Evolutionary conservation across 2,329 filamentous ascomycete genomes (phyloP).

Genomic region (Aspergillus costaricaensis): DNA sequence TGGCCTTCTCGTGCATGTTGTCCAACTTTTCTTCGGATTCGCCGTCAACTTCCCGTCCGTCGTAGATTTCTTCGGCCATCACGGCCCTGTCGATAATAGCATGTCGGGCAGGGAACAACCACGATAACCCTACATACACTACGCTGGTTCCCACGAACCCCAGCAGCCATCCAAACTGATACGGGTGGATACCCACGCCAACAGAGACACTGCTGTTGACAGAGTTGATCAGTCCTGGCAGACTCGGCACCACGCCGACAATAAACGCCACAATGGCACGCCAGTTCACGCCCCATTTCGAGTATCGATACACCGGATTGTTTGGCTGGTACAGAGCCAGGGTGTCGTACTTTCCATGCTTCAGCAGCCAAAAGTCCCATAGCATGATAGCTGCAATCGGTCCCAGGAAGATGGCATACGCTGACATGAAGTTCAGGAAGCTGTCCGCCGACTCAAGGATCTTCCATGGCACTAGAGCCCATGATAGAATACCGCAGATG

Average conservation of each 20-base stretch:
- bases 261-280: constrained; percentile 60
- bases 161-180: constrained; percentile 67
- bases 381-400: constrained; percentile 64
- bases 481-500: constrained; percentile 57
- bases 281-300: constrained; percentile 58
- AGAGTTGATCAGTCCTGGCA: constrained; percentile 56
- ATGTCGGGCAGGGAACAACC: constrained; percentile 52
- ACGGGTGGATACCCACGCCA: constrained; percentile 57
- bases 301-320: constrained; percentile 55
- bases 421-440: constrained; percentile 67
- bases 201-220: constrained; percentile 42
- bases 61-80: constrained; percentile 42
- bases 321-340: constrained; percentile 54
- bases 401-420: constrained; percentile 66
- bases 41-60: constrained; percentile 15
- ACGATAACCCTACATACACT: constrained; percentile 57
- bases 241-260: constrained; percentile 57
- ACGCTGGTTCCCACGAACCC: constrained; percentile 60
- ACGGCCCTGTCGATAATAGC: constrained; percentile 48
- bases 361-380: constrained; percentile 62
- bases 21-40: constrained; percentile 8
- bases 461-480: constrained; percentile 67
- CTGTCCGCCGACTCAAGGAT: constrained; percentile 61
- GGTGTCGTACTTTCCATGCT: constrained; percentile 51
- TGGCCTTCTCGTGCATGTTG: constrained; percentile 10